Conservation (phyloP, 495 filamentous ascomycete species). For the Echria macrotheca region DNA sequence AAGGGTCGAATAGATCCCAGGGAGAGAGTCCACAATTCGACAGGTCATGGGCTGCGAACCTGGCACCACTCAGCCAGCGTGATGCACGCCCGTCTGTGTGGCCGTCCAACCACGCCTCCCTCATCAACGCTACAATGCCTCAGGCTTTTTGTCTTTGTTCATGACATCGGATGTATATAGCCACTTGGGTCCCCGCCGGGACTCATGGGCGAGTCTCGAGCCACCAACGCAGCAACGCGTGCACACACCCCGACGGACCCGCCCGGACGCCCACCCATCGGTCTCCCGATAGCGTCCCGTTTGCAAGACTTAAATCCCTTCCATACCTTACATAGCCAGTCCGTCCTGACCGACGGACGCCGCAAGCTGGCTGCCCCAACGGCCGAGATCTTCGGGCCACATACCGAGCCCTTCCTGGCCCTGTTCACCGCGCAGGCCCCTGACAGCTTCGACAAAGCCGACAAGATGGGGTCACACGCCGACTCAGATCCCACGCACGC, state of each 20-base stretch:
- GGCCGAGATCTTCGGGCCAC: constrained; percentile 8
- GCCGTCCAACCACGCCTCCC: constrained; percentile 13
- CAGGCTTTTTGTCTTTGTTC: neutral
- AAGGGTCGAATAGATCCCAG: too few species aligned
- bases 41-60: constrained; percentile 14
- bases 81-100: too few species aligned
- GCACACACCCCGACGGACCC: too few species aligned
- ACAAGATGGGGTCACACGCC: constrained; percentile 19
- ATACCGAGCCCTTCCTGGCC: constrained; percentile 7
- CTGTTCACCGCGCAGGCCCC: constrained; percentile 7
- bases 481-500: constrained; percentile 25
- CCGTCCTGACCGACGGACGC: neutral
- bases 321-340: too few species aligned
- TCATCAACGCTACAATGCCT: constrained; percentile 2
- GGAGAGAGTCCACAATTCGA: too few species aligned
- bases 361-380: constrained; percentile 22
- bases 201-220: too few species aligned
- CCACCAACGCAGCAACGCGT: too few species aligned
- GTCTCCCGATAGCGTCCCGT: constrained; percentile 15
- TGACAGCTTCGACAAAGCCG: neutral
- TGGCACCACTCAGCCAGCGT: constrained; percentile 12
- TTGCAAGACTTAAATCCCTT: too few species aligned
- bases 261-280: constrained; percentile 18
- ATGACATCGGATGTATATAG: neutral
- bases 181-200: too few species aligned